Percentiles rank a stretch among this genome's conserved stretches.
Evolutionary conservation across 164 flowering plant genomes (phyloP).

Genomic region (Piper betle): DNA sequence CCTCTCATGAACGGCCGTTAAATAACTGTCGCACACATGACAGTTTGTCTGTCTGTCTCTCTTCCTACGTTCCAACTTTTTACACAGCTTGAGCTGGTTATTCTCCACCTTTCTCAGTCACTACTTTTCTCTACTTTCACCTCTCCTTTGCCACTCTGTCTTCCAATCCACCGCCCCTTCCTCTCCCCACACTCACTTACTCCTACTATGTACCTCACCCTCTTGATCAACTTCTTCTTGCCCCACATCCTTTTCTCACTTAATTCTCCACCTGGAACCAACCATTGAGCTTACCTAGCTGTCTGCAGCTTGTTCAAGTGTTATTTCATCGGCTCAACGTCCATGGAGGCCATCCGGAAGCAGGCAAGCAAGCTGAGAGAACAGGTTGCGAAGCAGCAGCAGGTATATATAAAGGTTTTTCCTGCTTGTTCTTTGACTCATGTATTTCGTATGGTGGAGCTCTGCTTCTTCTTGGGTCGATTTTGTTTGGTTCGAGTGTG

Average conservation of each 20-base stretch:
- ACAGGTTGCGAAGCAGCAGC: constrained; percentile 91
- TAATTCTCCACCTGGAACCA: background rate
- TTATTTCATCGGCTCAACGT: background rate
- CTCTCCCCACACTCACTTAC: background rate
- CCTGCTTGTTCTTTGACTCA: no score
- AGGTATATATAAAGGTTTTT: constrained; percentile 23
- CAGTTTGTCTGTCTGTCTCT: no score
- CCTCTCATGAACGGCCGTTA: no score
- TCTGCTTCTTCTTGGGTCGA: background rate
- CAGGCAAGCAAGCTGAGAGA: constrained; percentile 78
- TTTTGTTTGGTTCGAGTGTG: no score
- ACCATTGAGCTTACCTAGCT: background rate
- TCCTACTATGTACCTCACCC: background rate
- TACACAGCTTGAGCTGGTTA: no score
- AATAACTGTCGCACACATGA: no score
- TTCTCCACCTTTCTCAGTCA: no score
- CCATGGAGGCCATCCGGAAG: constrained; percentile 68
- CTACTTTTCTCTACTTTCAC: no score
- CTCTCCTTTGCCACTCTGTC: background rate
- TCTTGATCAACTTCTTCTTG: background rate
- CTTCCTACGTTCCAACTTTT: no score
- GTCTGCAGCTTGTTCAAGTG: background rate
- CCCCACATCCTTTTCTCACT: background rate
- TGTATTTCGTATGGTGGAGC: no score
- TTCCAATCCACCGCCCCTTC: background rate